A percentile compares a stretch with the other conserved stretches of the same genome.
phyloP scores from a whole-genome alignment of 1,284 basidiomycete species.

The Cerrena zonata region DNA sequence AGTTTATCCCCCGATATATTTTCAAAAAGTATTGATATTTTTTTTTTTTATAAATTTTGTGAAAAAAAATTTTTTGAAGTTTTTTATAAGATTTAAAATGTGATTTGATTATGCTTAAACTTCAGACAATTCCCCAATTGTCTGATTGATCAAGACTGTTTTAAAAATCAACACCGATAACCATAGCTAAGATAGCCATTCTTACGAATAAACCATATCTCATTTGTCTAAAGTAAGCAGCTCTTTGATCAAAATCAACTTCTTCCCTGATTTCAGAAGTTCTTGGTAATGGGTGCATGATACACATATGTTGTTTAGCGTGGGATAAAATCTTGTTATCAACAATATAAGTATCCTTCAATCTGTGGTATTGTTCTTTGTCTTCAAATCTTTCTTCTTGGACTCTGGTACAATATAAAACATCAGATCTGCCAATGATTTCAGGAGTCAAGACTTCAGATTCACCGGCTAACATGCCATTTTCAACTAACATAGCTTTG shows the following conservation, averaged over 20 bases:
- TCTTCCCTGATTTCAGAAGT: conserved; percentile 93
- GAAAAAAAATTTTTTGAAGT: no score
- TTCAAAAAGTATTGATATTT: no score
- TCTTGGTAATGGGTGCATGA: conserved; percentile 96
- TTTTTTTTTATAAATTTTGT: no score
- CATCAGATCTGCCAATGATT: conserved; percentile 89
- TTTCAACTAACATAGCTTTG: conserved; percentile 78
- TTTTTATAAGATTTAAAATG: no score
- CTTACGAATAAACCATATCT: conserved; percentile 93
- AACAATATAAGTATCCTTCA: conserved; percentile 90
- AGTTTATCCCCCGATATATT: no score
- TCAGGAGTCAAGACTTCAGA: conserved; percentile 86
- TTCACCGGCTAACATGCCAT: conserved; percentile 74
- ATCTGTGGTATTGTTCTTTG: conserved; percentile 80
- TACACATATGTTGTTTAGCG: conserved; percentile 94
- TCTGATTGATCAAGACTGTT: no score
- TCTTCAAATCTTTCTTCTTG: conserved; percentile 91
- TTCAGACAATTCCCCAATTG: no score
- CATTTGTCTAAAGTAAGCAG: conserved; percentile 99
- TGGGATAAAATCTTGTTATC: conserved; percentile 88
- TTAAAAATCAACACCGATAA: no score
- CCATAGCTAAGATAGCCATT: no score
- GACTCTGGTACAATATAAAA: conserved; percentile 92
- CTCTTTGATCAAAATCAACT: conserved; percentile 93
- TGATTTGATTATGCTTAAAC: no score